A percentile compares a stretch with the other conserved stretches of the same genome.
Evolutionary conservation across 495 filamentous ascomycete species (phyloP).

Genomic region (Lasiosphaeris hirsuta): DNA sequence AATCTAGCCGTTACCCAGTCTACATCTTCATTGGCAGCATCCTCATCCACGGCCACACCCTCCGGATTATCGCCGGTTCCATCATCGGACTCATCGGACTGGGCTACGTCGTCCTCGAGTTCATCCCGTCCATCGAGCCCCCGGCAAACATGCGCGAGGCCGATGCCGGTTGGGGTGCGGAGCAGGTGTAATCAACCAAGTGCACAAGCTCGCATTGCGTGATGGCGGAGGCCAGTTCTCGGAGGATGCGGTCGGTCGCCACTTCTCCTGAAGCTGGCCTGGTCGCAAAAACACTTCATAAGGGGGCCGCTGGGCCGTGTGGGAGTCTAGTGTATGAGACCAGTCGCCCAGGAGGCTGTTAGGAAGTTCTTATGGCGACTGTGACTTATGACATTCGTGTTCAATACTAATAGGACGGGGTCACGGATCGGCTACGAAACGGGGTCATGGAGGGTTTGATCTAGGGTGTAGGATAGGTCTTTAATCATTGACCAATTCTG

Average conservation of each 20-base stretch:
- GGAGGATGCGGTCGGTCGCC: too few species aligned
- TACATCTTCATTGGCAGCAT: conserved; percentile 94
- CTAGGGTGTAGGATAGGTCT: conserved; percentile 7
- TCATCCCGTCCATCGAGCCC: conserved; percentile 93
- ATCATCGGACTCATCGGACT: conserved; percentile 74
- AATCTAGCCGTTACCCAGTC: conserved; percentile 49
- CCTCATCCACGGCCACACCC: conserved; percentile 58
- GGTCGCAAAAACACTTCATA: too few species aligned
- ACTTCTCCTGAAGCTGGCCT: too few species aligned
- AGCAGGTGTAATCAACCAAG: conserved; percentile 65
- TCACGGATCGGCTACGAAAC: background rate
- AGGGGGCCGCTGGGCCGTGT: too few species aligned
- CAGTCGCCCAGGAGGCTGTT: too few species aligned
- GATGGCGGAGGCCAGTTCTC: too few species aligned
- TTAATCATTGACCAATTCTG: background rate
- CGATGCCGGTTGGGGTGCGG: conserved; percentile 86
- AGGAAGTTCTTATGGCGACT: too few species aligned
- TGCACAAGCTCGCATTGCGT: background rate
- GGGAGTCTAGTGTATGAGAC: too few species aligned
- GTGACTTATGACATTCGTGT: background rate
- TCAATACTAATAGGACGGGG: background rate
- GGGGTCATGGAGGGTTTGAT: background rate
- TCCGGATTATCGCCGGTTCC: conserved; percentile 63
- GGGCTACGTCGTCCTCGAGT: conserved; percentile 81
- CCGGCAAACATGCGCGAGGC: conserved; percentile 95